Percentiles rank a stretch among this genome's conserved stretches.
Evolutionary conservation across 805 yeast genomes (phyloP).

Genomic region (Metschnikowia lachancei): DNA sequence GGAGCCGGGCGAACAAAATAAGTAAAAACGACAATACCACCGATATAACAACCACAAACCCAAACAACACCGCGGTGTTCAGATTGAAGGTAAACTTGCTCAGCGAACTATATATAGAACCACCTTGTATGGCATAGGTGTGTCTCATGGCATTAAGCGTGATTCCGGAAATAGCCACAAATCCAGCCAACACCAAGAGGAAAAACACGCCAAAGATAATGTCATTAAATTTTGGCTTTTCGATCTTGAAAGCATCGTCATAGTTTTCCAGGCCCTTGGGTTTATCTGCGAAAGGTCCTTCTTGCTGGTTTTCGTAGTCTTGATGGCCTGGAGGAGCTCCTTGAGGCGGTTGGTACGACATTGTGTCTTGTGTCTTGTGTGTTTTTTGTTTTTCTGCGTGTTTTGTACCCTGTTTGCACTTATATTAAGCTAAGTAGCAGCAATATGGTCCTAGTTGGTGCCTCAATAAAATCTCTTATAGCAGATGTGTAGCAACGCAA

Average conservation of each 20-base stretch:
- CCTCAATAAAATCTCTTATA: no score
- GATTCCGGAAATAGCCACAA: constrained; percentile 65
- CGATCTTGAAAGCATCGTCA: constrained; percentile 67
- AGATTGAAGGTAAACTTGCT: constrained; percentile 67
- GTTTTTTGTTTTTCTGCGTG: no score
- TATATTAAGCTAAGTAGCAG: no score
- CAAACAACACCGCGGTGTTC: constrained; percentile 68
- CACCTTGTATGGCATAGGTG: constrained; percentile 55
- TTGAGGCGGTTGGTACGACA: constrained; percentile 11
- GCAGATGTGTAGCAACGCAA: no score
- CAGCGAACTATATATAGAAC: constrained; percentile 54
- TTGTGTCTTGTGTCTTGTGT: background rate
- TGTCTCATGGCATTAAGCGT: constrained; percentile 61
- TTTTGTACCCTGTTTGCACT: no score
- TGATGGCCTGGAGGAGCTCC: constrained; percentile 9
- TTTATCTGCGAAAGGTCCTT: constrained; percentile 25
- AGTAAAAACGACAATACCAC: constrained; percentile 57
- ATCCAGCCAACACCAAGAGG: constrained; percentile 52
- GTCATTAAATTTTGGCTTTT: constrained; percentile 65
- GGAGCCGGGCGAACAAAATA: constrained; percentile 57
- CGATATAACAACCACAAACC: constrained; percentile 60
- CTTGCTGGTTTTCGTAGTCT: constrained; percentile 32
- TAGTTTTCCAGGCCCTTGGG: constrained; percentile 42
- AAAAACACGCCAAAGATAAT: constrained; percentile 62
- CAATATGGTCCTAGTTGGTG: no score